Evolutionary conservation across 2,329 filamentous ascomycete genomes (phyloP).

Genomic region (Alternaria infectoria): DNA sequence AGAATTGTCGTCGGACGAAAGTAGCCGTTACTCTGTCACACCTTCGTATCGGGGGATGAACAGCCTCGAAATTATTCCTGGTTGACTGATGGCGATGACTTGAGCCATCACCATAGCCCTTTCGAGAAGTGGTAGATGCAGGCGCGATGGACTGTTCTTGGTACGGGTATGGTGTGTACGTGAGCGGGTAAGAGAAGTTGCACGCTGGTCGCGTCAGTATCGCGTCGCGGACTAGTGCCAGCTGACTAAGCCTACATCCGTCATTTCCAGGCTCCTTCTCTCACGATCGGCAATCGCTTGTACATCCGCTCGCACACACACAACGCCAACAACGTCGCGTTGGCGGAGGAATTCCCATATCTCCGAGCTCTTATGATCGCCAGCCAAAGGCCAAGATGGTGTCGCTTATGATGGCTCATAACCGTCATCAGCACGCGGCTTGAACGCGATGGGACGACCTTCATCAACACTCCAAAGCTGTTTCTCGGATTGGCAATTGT

Average conservation of each 20-base stretch:
- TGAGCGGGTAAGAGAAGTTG: not conserved
- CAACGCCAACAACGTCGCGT: not conserved
- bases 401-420: not conserved
- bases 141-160: not conserved
- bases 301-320: not conserved
- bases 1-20: constrained; percentile 8
- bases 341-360: not conserved
- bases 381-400: not conserved
- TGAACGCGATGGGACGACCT: not conserved
- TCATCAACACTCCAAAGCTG: not conserved
- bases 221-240: not conserved
- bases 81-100: not conserved
- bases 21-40: not conserved
- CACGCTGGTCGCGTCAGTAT: not conserved
- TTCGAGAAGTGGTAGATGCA: not conserved
- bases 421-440: not conserved
- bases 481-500: not conserved
- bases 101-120: not conserved
- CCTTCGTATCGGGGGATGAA: not conserved
- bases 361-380: not conserved
- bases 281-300: not conserved
- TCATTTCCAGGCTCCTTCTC: not conserved
- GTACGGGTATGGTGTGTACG: not conserved
- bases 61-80: constrained; percentile 5
- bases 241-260: not conserved